Conservation (phyloP, 2,329 filamentous ascomycete species). For the Curvularia sp. region DNA sequence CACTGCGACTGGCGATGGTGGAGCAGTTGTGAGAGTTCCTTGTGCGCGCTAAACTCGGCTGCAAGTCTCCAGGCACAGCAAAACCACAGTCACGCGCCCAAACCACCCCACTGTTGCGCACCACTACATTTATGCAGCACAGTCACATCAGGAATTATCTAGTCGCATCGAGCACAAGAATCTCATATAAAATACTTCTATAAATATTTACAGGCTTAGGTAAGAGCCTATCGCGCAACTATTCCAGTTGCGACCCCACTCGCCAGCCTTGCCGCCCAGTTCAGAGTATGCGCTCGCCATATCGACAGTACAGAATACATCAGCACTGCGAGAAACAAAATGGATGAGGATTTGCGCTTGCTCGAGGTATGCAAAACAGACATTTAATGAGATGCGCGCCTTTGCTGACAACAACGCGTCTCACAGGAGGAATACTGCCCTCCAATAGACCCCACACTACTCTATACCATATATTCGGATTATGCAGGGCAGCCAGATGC, state of each 20-base stretch:
- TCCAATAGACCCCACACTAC: conserved; percentile 76
- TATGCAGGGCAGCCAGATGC: conserved; percentile 66
- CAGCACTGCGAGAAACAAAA: conserved; percentile 40
- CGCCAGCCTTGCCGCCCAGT: not conserved
- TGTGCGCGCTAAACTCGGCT: conserved; percentile 21
- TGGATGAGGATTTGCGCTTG: conserved; percentile 46
- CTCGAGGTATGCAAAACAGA: conserved; percentile 38
- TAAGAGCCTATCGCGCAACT: not conserved
- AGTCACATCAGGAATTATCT: conserved; percentile 3
- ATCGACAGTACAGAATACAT: conserved; percentile 26
- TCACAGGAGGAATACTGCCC: conserved; percentile 73
- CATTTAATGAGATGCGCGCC: conserved; percentile 11
- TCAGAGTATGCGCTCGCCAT: conserved; percentile 39
- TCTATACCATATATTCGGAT: conserved; percentile 78
- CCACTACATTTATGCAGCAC: conserved; percentile 5
- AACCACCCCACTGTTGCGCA: conserved; percentile 13
- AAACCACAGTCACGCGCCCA: conserved; percentile 13
- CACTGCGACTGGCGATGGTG: conserved; percentile 1
- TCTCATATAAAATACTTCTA: too few relatives aligned
- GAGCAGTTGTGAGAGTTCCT: conserved; percentile 7
- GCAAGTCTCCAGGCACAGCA: conserved; percentile 5
- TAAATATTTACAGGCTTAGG: not conserved
- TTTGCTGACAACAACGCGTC: conserved; percentile 20
- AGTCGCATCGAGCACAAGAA: not conserved
- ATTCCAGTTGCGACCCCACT: not conserved